These are phyloP conservation scores for Pleodorina starrii DNA, from an alignment of 139 green algal genomes.

Conservation along the genomic window DNA sequence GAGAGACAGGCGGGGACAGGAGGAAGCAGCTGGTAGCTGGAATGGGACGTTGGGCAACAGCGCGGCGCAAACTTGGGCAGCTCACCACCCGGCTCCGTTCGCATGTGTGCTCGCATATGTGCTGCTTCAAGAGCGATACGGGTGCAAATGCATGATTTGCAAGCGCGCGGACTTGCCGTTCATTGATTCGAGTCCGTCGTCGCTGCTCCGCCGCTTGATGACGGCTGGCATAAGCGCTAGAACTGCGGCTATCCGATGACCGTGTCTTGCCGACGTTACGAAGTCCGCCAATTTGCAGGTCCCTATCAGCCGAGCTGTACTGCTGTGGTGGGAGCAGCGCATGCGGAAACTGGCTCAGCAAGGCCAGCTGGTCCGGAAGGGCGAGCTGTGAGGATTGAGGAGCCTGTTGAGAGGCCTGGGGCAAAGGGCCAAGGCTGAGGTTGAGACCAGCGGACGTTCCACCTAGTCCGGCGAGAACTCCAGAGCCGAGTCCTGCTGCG, in stretches of 20 bases:
- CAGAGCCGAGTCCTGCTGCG: background rate
- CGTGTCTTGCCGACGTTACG: constrained; percentile 18
- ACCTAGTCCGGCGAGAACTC: background rate
- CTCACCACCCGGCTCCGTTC: too few species aligned
- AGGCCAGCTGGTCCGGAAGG: constrained; percentile 2
- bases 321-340: constrained; percentile 6
- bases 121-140: too few species aligned
- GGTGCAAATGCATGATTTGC: background rate
- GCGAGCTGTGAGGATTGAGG: background rate
- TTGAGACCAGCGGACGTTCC: background rate
- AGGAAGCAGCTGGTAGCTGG: too few species aligned
- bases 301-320: background rate
- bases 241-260: constrained; percentile 42
- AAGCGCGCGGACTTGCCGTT: constrained; percentile 64
- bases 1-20: too few species aligned
- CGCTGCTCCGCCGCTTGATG: constrained; percentile 84
- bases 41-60: too few species aligned
- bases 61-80: too few species aligned
- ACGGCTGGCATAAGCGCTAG: constrained; percentile 68
- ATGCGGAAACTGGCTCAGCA: background rate
- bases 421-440: background rate
- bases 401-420: background rate
- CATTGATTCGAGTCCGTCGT: constrained; percentile 81
- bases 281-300: background rate
- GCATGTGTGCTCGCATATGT: background rate